These are phyloP conservation scores for Tricladium varicosporioides DNA, from an alignment of 2,329 filamentous ascomycete genomes.

Conservation along the genomic window DNA sequence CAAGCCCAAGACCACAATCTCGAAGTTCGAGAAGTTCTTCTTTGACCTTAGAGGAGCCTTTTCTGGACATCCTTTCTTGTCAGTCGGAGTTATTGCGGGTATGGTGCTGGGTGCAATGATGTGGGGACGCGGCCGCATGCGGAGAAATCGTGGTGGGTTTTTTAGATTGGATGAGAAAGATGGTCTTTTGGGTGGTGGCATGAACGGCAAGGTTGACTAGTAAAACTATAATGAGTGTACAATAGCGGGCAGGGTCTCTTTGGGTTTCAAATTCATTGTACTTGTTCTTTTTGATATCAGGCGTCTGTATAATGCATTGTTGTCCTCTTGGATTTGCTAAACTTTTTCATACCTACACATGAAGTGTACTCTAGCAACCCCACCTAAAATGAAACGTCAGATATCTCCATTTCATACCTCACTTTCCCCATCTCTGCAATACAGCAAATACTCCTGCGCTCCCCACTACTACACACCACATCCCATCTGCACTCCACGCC, in stretches of 20 bases:
- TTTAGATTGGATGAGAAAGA: slow-evolving; percentile 67
- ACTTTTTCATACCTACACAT: background rate
- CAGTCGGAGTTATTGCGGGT: slow-evolving; percentile 55
- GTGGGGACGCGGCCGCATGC: slow-evolving; percentile 54
- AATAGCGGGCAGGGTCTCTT: slow-evolving; percentile 15
- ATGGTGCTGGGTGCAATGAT: slow-evolving; percentile 51
- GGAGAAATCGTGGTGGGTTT: slow-evolving; percentile 53
- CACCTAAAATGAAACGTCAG: no score
- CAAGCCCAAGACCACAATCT: slow-evolving; percentile 74
- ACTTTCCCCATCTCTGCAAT: slow-evolving; percentile 21
- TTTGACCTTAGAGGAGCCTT: slow-evolving; percentile 61
- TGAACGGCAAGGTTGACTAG: slow-evolving; percentile 51
- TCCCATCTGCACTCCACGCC: slow-evolving; percentile 32
- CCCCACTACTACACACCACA: slow-evolving; percentile 33
- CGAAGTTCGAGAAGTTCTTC: slow-evolving; percentile 68
- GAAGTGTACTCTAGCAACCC: no score
- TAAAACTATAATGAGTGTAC: slow-evolving; percentile 12
- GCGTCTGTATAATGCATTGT: background rate
- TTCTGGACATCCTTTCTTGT: slow-evolving; percentile 57
- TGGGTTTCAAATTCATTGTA: slow-evolving; percentile 14
- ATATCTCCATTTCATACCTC: background rate
- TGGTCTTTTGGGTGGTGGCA: slow-evolving; percentile 57
- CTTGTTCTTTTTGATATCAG: background rate
- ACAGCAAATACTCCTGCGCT: slow-evolving; percentile 26
- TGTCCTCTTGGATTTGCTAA: no score